Evolutionary conservation across 163 green algal species (phyloP).

Genomic region (Botryococcus braunii): DNA sequence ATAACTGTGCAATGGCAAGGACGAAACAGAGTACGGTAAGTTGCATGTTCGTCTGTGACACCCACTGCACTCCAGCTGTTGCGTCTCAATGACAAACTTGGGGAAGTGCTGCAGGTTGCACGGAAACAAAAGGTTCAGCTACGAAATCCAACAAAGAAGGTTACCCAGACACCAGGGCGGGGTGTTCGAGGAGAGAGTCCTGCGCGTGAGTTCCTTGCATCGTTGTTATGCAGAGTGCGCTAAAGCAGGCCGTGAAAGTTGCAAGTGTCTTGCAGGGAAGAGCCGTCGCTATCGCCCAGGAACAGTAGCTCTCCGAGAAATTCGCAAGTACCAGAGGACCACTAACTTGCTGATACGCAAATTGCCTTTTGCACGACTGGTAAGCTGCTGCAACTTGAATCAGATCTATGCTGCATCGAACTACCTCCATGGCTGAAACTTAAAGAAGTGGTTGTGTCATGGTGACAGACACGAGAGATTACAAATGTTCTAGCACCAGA

Average conservation of each 20-base stretch:
- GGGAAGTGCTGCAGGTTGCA: too few relatives aligned
- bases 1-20: too few relatives aligned
- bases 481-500: constrained; percentile 71
- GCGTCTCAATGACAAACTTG: too few relatives aligned
- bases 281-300: constrained; percentile 58
- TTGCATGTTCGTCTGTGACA: too few relatives aligned
- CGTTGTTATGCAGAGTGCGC: neutral
- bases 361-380: constrained; percentile 58
- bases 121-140: too few relatives aligned
- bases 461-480: constrained; percentile 81
- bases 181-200: too few relatives aligned
- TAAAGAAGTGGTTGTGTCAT: too few relatives aligned
- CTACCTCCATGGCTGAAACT: neutral
- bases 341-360: constrained; percentile 65
- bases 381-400: constrained; percentile 7
- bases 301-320: constrained; percentile 72
- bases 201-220: too few relatives aligned
- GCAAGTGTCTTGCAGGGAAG: constrained; percentile 40
- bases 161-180: too few relatives aligned
- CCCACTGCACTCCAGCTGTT: too few relatives aligned
- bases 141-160: too few relatives aligned
- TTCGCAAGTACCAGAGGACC: constrained; percentile 59
- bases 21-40: too few relatives aligned
- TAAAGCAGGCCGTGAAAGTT: neutral
- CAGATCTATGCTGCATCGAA: neutral